phyloP scores from a whole-genome alignment of 2,329 filamentous ascomycete genomes.

The Arthrinium puccinioides region DNA sequence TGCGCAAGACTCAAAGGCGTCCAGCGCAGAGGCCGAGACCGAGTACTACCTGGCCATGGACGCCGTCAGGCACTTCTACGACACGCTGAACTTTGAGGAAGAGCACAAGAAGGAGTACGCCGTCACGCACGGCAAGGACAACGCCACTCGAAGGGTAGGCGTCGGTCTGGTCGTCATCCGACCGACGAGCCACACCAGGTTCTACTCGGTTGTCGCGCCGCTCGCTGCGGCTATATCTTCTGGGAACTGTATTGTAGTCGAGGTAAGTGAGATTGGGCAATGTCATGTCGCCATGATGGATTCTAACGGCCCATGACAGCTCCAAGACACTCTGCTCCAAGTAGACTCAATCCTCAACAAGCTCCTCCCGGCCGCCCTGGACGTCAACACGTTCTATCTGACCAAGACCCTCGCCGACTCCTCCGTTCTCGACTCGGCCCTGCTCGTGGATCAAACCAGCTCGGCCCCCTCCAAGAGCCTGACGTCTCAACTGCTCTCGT shows the following conservation, averaged over 20 bases:
- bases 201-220: constrained; percentile 24
- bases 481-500: constrained; percentile 8
- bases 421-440: constrained; percentile 9
- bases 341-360: constrained; percentile 13
- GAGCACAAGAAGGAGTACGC: constrained; percentile 22
- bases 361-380: constrained; percentile 14
- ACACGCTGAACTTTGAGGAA: constrained; percentile 16
- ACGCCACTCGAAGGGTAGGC: constrained; percentile 11
- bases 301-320: constrained; percentile 6
- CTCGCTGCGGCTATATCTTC: constrained; percentile 26
- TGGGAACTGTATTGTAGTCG: constrained; percentile 26
- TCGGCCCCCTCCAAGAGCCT: not conserved
- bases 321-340: constrained; percentile 14
- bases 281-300: not conserved
- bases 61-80: constrained; percentile 20
- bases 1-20: constrained; percentile 18
- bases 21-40: constrained; percentile 23
- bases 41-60: constrained; percentile 23
- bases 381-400: constrained; percentile 17
- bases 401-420: constrained; percentile 11
- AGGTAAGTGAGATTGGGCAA: constrained; percentile 13
- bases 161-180: constrained; percentile 23
- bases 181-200: constrained; percentile 19
- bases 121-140: constrained; percentile 17
- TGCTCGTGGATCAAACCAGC: constrained; percentile 20